These are phyloP conservation scores for Capsicum pubescens DNA, from an alignment of 257 asterid genomes.

Conservation along the genomic window DNA sequence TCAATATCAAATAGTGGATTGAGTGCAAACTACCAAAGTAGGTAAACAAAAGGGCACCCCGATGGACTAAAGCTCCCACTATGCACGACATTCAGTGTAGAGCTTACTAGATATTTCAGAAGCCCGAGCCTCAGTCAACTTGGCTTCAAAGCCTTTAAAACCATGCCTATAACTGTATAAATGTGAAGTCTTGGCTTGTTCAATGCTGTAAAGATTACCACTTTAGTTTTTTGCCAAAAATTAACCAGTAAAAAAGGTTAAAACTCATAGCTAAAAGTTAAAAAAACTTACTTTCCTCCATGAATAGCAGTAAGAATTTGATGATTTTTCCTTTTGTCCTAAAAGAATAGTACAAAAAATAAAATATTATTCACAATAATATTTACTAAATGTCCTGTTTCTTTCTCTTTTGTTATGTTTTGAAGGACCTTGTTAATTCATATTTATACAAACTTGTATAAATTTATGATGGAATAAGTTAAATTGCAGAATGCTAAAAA, in stretches of 20 bases:
- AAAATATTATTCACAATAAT: no score
- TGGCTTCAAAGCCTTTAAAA: conserved; percentile 97
- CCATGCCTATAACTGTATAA: conserved; percentile 86
- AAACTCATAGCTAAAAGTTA: conserved; percentile 1
- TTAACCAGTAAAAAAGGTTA: conserved; percentile 16
- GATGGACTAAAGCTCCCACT: no score
- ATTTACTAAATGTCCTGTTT: no score
- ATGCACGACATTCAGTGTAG: no score
- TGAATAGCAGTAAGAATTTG: conserved; percentile 76
- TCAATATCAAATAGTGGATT: background rate
- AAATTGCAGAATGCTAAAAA: no score
- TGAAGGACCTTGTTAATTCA: no score
- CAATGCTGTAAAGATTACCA: conserved; percentile 57
- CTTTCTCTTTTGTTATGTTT: no score
- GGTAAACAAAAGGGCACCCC: no score
- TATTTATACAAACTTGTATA: no score
- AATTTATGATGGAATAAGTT: no score
- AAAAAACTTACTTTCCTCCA: conserved; percentile 67
- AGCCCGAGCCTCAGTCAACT: conserved; percentile 81
- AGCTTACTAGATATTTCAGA: conserved; percentile 70
- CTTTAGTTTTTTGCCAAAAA: conserved; percentile 26
- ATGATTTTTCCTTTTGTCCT: conserved; percentile 54
- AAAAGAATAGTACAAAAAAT: no score
- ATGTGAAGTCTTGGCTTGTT: conserved; percentile 79
- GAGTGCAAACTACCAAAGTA: background rate